Percentiles rank a stretch among this genome's conserved stretches.
Evolutionary conservation across 306 rosid species (phyloP).

Genomic region (Ormosia semicastrata): DNA sequence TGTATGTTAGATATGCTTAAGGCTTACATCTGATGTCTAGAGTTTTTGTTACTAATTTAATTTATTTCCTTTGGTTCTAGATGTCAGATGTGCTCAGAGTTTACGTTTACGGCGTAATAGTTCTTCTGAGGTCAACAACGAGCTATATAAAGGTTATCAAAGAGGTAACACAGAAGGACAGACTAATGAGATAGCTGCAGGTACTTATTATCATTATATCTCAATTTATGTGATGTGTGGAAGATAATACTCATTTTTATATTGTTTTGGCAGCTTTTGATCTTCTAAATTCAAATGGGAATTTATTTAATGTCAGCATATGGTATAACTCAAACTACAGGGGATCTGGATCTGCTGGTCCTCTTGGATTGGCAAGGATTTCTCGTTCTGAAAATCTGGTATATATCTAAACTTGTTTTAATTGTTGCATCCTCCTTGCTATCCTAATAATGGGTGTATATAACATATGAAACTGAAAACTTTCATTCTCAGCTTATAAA

Average conservation of each 20-base stretch:
- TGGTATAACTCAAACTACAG: slow-evolving; percentile 68
- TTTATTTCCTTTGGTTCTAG: slow-evolving; percentile 26
- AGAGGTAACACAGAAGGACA: slow-evolving; percentile 45
- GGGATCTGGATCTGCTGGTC: background rate
- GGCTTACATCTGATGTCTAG: background rate
- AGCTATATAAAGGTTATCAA: slow-evolving; percentile 55
- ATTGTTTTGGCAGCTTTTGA: slow-evolving; percentile 62
- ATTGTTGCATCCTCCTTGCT: no score
- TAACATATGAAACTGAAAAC: no score
- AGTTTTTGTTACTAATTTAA: slow-evolving; percentile 9
- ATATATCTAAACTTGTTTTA: slow-evolving; percentile 8
- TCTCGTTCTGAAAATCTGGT: slow-evolving; percentile 81
- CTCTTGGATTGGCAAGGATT: slow-evolving; percentile 45
- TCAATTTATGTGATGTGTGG: background rate
- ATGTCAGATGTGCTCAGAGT: slow-evolving; percentile 53
- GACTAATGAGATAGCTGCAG: slow-evolving; percentile 51
- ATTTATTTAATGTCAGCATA: slow-evolving; percentile 53
- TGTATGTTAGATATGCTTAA: background rate
- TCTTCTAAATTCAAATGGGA: slow-evolving; percentile 60
- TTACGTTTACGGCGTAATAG: slow-evolving; percentile 61
- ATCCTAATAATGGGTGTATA: no score
- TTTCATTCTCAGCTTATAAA: no score
- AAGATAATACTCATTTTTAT: slow-evolving; percentile 23
- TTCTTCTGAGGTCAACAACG: slow-evolving; percentile 51
- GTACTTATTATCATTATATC: slow-evolving; percentile 31